phyloP scores from a whole-genome alignment of 495 filamentous ascomycete genomes.

The Penicillium silybi region DNA sequence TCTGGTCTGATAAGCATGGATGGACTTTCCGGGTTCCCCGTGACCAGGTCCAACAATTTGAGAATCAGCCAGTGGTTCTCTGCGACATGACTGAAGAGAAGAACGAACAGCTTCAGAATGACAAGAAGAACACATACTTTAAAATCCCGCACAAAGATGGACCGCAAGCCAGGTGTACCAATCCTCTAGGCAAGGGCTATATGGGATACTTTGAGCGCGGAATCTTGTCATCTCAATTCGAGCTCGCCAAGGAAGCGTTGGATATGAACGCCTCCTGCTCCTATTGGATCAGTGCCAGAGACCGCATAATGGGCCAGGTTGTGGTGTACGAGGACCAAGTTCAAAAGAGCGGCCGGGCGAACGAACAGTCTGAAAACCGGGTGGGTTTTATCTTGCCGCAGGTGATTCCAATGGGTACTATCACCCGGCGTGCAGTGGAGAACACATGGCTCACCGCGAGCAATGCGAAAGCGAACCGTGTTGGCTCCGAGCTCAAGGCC shows the following conservation, averaged over 20 bases:
- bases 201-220: conserved; percentile 88
- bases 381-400: conserved; percentile 94
- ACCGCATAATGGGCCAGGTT: conserved; percentile 88
- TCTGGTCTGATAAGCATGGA: conserved; percentile 89
- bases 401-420: conserved; percentile 96
- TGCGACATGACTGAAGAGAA: conserved; percentile 78
- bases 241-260: conserved; percentile 87
- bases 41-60: conserved; percentile 59
- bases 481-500: conserved; percentile 94
- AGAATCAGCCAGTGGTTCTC: conserved; percentile 61
- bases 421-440: conserved; percentile 94
- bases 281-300: conserved; percentile 95
- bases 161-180: conserved; percentile 75
- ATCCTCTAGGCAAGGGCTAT: conserved; percentile 87
- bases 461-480: conserved; percentile 92
- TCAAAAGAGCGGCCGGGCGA: conserved; percentile 11
- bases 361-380: conserved; percentile 24
- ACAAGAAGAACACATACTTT: conserved; percentile 67
- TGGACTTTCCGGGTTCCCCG: conserved; percentile 84
- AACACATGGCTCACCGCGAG: conserved; percentile 98
- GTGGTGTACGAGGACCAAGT: conserved; percentile 78
- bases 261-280: conserved; percentile 98
- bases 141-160: conserved; percentile 97
- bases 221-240: conserved; percentile 76
- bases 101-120: conserved; percentile 58